These are phyloP conservation scores for Fusarium metavorans DNA, from an alignment of 2,329 filamentous ascomycete genomes.

Conservation along the genomic window DNA sequence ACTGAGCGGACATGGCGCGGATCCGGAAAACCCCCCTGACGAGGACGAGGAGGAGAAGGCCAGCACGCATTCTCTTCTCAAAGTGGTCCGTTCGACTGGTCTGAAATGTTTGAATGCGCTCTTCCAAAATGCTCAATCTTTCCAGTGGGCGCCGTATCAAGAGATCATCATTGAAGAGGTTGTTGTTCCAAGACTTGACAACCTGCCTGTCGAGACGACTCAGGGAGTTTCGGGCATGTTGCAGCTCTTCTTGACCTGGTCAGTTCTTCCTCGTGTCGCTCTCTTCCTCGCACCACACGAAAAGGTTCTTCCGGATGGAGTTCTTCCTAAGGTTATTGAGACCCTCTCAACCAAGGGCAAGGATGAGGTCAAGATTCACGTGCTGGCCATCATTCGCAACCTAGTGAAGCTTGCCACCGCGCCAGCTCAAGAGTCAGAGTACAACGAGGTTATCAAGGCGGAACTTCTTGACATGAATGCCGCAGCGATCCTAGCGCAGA, in stretches of 20 bases:
- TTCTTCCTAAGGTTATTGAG: slow-evolving; percentile 79
- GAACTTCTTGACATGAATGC: slow-evolving; percentile 69
- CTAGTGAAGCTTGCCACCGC: slow-evolving; percentile 72
- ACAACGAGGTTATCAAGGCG: slow-evolving; percentile 66
- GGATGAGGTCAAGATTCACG: slow-evolving; percentile 86
- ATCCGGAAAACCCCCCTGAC: slow-evolving; percentile 52
- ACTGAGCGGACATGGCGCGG: slow-evolving; percentile 57
- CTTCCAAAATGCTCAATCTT: slow-evolving; percentile 77
- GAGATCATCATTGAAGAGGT: slow-evolving; percentile 79
- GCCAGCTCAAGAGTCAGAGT: slow-evolving; percentile 66
- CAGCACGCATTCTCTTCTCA: slow-evolving; percentile 69
- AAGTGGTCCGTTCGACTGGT: slow-evolving; percentile 76
- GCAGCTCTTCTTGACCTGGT: slow-evolving; percentile 85
- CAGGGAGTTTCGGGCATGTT: slow-evolving; percentile 89
- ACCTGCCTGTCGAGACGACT: slow-evolving; percentile 85
- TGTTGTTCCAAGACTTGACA: slow-evolving; percentile 80
- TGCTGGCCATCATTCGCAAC: slow-evolving; percentile 80
- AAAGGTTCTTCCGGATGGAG: slow-evolving; percentile 63
- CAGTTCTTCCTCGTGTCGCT: slow-evolving; percentile 73
- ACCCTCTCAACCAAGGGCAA: slow-evolving; percentile 82
- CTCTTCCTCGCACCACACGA: slow-evolving; percentile 69
- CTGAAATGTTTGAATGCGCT: slow-evolving; percentile 85
- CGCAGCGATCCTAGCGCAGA: slow-evolving; percentile 72
- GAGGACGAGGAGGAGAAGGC: slow-evolving; percentile 58
- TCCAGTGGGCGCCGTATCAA: slow-evolving; percentile 80